Conservation (phyloP, 768 basidiomycete species). For the Russula abietina region DNA sequence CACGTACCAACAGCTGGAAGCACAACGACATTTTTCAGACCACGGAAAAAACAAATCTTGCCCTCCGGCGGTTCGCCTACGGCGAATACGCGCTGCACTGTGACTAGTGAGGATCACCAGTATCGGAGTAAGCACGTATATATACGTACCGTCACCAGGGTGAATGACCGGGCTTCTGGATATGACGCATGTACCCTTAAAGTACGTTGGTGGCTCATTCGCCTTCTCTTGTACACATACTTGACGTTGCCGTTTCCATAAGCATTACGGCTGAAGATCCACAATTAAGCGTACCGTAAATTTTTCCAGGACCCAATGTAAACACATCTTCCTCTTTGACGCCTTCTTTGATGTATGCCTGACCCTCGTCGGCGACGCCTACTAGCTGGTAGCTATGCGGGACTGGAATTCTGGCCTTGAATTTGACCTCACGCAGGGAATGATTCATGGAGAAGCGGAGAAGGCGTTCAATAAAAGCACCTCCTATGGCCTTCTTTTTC, state of each 20-base stretch:
- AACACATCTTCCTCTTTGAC: background rate
- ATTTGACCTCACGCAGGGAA: slow-evolving; percentile 67
- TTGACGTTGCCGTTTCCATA: background rate
- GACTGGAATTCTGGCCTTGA: slow-evolving; percentile 66
- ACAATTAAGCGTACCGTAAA: slow-evolving; percentile 14
- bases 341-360: too few species aligned
- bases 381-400: slow-evolving; percentile 64
- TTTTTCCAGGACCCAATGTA: too few species aligned
- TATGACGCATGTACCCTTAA: slow-evolving; percentile 23
- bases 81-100: slow-evolving; percentile 29
- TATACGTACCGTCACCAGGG: slow-evolving; percentile 31
- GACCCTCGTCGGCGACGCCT: slow-evolving; percentile 80
- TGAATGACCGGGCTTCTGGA: slow-evolving; percentile 33
- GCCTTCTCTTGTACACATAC: slow-evolving; percentile 17
- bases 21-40: slow-evolving; percentile 28
- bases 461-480: slow-evolving; percentile 50
- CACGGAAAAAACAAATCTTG: slow-evolving; percentile 24
- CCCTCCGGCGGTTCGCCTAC: slow-evolving; percentile 29
- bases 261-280: too few species aligned
- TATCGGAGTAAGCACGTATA: background rate
- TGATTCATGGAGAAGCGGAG: slow-evolving; percentile 57
- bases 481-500: slow-evolving; percentile 44
- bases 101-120: background rate
- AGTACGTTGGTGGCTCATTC: slow-evolving; percentile 1
- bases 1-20: slow-evolving; percentile 23